Evolutionary conservation across 2,329 filamentous ascomycete genomes (phyloP).

Genomic region (Coniochaeta ligniaria): DNA sequence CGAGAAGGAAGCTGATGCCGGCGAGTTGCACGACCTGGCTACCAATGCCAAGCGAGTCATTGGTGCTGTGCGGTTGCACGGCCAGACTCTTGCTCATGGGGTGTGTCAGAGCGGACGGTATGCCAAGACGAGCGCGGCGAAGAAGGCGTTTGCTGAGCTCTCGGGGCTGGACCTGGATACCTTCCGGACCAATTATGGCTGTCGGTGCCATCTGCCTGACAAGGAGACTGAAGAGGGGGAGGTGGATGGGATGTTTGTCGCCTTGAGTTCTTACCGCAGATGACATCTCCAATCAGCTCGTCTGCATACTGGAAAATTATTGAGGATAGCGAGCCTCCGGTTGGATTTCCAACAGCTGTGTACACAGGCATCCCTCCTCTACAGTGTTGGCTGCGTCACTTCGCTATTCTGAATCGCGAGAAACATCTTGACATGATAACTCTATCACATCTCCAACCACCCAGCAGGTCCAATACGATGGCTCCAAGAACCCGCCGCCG

Average conservation of each 20-base stretch:
- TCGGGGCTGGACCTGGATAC: conserved; percentile 38
- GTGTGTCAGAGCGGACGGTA: conserved; percentile 59
- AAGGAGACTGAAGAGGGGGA: neutral
- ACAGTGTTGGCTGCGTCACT: conserved; percentile 6
- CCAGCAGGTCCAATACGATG: too few species aligned
- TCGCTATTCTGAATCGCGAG: conserved; percentile 7
- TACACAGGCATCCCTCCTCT: conserved; percentile 11
- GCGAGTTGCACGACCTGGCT: conserved; percentile 19
- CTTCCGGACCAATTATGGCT: conserved; percentile 55
- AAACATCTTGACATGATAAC: conserved; percentile 6
- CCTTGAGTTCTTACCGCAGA: too few species aligned
- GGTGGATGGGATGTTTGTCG: neutral
- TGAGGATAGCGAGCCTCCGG: too few species aligned
- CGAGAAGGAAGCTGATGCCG: conserved; percentile 11
- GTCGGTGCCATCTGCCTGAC: conserved; percentile 44
- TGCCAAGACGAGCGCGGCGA: conserved; percentile 63
- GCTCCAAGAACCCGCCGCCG: too few species aligned
- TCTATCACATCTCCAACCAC: too few species aligned
- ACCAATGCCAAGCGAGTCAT: conserved; percentile 41
- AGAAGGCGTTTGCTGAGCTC: conserved; percentile 45
- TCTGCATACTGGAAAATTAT: neutral
- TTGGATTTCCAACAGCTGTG: neutral
- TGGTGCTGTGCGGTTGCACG: conserved; percentile 72
- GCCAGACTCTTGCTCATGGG: conserved; percentile 54
- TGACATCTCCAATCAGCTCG: neutral